Base-by-base conservation (phyloP, 495 filamentous ascomycete genomes). In the Xylaria intraflava region DNA sequence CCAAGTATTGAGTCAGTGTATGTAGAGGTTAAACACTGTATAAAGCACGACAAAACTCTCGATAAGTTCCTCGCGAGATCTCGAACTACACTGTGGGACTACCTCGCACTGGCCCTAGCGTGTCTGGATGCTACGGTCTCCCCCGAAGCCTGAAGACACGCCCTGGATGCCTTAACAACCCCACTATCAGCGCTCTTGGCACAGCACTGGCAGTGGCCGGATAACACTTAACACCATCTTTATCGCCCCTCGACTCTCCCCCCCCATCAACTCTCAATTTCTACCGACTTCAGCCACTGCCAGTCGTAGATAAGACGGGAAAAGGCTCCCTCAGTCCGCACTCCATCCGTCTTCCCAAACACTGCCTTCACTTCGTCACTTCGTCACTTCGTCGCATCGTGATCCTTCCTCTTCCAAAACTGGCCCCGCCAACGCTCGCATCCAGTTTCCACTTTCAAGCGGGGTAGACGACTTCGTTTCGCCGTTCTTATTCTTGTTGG, bases 241-340 rank as follows among this genome's bases (percentile, higher is more conserved):
- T 41, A 50, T 44, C 19, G 51, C 51, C 51, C 51, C 51, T 53
- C 51, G 2, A 20, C 41, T 16, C 30, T 29, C 30, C 16, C 23
- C 3, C 31, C 20, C 33, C 30, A n/a, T 45, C 40, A 27, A 12
- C 17, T 17, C 35, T 38, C 17, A 38, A 17, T n/a, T 39, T 39
- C 42, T 53, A 30, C 39, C 31, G 10, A 22, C 27, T 19, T 17
- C 3, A 2, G 2, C 41, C n/a, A 38, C 19, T 43, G 26, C 36
- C 27, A 30, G 40, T 38, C 33, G 24, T 10, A 44, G 49, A 51
- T 30, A 31, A 44, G 19, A 27, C 9, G n/a, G n/a, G n/a, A n/a
- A n/a, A n/a, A n/a, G n/a, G n/a, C n/a, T n/a, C n/a, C n/a, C n/a
- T n/a, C n/a, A n/a, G n/a, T n/a, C n/a, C 16, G 30, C 19, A 14